Conservation (phyloP, 2,329 filamentous ascomycete species). For the Corynespora cassiicola region DNA sequence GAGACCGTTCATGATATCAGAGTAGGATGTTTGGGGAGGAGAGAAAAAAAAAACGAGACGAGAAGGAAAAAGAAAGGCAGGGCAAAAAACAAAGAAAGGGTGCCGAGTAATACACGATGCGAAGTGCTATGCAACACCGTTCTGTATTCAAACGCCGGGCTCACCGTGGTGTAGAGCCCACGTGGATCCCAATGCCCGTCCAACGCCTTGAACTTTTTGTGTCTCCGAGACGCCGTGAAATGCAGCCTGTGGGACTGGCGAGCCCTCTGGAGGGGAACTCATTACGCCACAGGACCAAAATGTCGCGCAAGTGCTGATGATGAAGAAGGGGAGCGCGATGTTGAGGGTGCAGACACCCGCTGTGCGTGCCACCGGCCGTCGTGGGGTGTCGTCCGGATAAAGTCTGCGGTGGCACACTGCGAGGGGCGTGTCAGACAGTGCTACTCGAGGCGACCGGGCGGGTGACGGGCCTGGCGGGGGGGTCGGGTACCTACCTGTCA, state of each 20-base stretch:
- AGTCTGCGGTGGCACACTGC: slow-evolving; percentile 36
- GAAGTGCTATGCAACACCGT: slow-evolving; percentile 43
- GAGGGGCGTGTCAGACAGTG: slow-evolving; percentile 35
- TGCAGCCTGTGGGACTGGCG: slow-evolving; percentile 41
- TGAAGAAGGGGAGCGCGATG: slow-evolving; percentile 25
- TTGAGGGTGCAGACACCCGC: slow-evolving; percentile 26
- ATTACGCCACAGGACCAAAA: slow-evolving; percentile 25
- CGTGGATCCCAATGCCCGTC: slow-evolving; percentile 40
- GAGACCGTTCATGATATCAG: slow-evolving; percentile 9
- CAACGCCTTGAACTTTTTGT: slow-evolving; percentile 48
- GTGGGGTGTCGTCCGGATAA: slow-evolving; percentile 41
- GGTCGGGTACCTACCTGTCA: slow-evolving; percentile 42
- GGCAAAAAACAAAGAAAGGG: slow-evolving; percentile 22
- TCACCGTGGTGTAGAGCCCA: slow-evolving; percentile 32
- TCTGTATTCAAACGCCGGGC: slow-evolving; percentile 47
- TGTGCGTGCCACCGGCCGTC: slow-evolving; percentile 38
- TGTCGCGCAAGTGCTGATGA: too few relatives aligned
- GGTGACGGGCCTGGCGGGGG: slow-evolving; percentile 7
- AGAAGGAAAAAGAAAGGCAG: slow-evolving; percentile 23
- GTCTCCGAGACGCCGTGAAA: slow-evolving; percentile 49
- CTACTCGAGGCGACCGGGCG: slow-evolving; percentile 16
- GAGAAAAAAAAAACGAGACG: slow-evolving; percentile 17
- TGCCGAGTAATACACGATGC: slow-evolving; percentile 36
- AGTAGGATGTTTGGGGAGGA: slow-evolving; percentile 9
- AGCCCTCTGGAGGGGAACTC: slow-evolving; percentile 21